A percentile compares a stretch with the other conserved stretches of the same genome.
Evolutionary conservation across 257 asterid species (phyloP).

Genomic region (Solanum okadae): DNA sequence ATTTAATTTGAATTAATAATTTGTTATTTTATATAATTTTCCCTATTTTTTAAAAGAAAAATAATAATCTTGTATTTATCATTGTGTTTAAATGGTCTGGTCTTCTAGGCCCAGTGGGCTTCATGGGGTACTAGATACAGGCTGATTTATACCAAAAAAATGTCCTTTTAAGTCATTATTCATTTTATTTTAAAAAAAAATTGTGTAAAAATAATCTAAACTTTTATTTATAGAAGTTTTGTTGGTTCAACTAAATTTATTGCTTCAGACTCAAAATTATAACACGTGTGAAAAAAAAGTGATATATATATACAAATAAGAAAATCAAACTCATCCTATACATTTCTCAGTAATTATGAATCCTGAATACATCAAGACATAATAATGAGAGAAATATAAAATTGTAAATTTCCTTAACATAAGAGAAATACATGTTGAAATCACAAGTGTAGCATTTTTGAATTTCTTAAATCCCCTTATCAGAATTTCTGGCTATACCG

Average conservation of each 20-base stretch:
- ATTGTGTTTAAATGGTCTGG: not conserved
- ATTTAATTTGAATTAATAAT: no score
- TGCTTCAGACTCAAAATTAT: not conserved
- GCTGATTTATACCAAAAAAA: not conserved
- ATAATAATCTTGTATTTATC: no score
- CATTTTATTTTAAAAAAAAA: no score
- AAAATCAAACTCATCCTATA: not conserved
- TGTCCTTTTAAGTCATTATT: not conserved
- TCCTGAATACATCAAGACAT: not conserved
- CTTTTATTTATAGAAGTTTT: no score
- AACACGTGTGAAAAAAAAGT: not conserved
- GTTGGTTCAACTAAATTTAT: not conserved
- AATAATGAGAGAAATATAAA: not conserved
- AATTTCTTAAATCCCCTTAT: not conserved
- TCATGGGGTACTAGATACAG: not conserved
- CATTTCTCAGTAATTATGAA: not conserved
- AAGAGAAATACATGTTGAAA: not conserved
- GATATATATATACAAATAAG: not conserved
- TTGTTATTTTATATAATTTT: no score
- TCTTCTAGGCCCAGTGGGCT: not conserved
- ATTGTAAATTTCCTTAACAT: not conserved
- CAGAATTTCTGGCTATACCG: not conserved
- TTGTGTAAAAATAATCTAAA: no score
- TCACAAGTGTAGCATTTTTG: not conserved
- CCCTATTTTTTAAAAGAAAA: no score